Evolutionary conservation across 1,284 basidiomycete genomes (phyloP).

Genomic region (Heterobasidion annosum): DNA sequence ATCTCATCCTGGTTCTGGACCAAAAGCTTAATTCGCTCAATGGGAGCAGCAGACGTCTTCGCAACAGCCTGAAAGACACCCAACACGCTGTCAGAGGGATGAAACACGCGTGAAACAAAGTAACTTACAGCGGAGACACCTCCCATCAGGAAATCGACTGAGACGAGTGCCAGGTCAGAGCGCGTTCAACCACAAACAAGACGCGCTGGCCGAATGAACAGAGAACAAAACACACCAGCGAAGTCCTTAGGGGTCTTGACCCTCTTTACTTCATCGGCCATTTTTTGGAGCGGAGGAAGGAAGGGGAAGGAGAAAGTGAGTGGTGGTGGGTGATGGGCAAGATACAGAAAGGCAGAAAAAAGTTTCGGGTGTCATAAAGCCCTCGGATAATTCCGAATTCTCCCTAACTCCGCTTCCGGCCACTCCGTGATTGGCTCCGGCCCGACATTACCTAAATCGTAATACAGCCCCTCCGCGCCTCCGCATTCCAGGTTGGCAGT

Average conservation of each 20-base stretch:
- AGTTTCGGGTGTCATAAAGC: conserved; percentile 24
- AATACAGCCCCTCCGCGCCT: neutral
- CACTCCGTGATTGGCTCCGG: conserved; percentile 11
- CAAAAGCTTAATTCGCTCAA: conserved; percentile 98
- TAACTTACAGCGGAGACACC: conserved; percentile 79
- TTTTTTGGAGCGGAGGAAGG: conserved; percentile 35
- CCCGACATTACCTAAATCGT: neutral
- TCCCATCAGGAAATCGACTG: conserved; percentile 89
- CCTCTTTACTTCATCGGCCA: conserved; percentile 65
- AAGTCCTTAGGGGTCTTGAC: conserved; percentile 77
- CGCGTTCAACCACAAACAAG: conserved; percentile 5
- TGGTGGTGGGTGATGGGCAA: conserved; percentile 21
- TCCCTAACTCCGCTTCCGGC: conserved; percentile 27
- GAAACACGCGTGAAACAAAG: conserved; percentile 5
- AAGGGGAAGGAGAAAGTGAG: conserved; percentile 36
- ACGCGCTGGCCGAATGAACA: conserved; percentile 2
- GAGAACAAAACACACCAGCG: conserved; percentile 42
- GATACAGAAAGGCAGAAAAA: conserved; percentile 27
- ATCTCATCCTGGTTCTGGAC: conserved; percentile 98
- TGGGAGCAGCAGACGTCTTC: conserved; percentile 96
- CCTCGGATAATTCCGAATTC: conserved; percentile 23
- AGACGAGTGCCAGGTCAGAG: conserved; percentile 28
- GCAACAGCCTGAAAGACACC: conserved; percentile 70
- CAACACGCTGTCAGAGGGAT: conserved; percentile 3
- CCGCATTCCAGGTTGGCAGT: neutral